phyloP scores from a whole-genome alignment of 1,139 yeast species.

The Lizanozyma gosingica region DNA sequence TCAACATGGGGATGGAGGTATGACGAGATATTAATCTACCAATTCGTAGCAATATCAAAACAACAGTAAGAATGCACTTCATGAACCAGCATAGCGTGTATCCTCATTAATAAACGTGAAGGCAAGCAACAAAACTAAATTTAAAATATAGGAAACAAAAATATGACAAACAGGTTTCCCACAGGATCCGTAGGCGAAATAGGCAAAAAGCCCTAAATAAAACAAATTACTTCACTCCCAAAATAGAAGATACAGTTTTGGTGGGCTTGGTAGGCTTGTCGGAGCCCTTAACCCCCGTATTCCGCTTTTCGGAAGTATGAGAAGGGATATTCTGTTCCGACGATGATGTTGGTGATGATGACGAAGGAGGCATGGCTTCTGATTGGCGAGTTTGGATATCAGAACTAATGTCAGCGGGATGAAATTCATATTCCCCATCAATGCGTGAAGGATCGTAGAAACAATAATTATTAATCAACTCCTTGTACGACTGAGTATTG shows the following conservation, averaged over 20 bases:
- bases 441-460: conserved; percentile 15
- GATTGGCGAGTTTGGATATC: too few species aligned
- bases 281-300: background rate
- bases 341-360: background rate
- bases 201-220: background rate
- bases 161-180: too few species aligned
- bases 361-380: too few species aligned
- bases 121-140: background rate
- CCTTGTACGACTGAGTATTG: conserved; percentile 29
- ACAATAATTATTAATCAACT: conserved; percentile 35
- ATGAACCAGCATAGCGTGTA: background rate
- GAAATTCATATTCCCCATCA: too few species aligned
- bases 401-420: too few species aligned
- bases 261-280: background rate
- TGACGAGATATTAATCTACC: too few species aligned
- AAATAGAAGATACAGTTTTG: conserved; percentile 19
- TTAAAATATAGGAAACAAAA: too few species aligned
- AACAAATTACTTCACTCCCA: conserved; percentile 8
- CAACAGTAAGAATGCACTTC: background rate
- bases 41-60: too few species aligned
- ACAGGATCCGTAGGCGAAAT: too few species aligned
- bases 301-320: background rate
- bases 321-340: too few species aligned
- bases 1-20: too few species aligned
- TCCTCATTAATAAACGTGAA: too few species aligned